Base-by-base conservation (phyloP, 106 monocot genomes). In the Acanthochlamys bracteata region DNA sequence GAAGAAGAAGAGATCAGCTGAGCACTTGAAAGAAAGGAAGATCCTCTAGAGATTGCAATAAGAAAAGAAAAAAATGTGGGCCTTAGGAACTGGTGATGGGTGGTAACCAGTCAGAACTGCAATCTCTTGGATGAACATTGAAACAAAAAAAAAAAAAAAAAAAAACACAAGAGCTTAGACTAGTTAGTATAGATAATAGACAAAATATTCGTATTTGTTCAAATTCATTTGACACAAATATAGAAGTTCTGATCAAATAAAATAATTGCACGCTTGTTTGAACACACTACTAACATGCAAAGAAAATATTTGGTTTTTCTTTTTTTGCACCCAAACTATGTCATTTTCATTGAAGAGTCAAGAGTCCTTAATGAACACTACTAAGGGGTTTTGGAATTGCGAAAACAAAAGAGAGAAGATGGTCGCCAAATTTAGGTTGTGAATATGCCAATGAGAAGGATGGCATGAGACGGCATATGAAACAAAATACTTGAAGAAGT, bases 51-150 rank as follows among this genome's bases (percentile, higher is more conserved):
- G 23, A 68, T 57, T 56, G 56, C 15, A 3, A 6, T 8, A 51
- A 19, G 23, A 52, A 65, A 41, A 39, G 25, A 24, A 19, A 42
- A 59, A 25, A 19, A 20, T 67, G 66, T 41, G 21, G 46, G 27
- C 55, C 23, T 3, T 52, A 49, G 10, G 49, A 63, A 56, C 11
- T 33, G 68, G 75, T 24, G 63, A 69, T 64, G 75, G 62, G 60
- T 42, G 66, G 76, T 64, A 33, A 59, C 54, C 42, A 33, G 64
- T 59, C 56, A 55, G 63, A 24, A 4, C n/a, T 10, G 4, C 19
- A 20, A 20, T 15, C 20, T 15, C 19, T 1, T 55, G 55, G 16
- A 55, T 55, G 55, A 55, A 55, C 13, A 51, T 46, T 46, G 53
- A n/a, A 54, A 54, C n/a, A 10, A 10, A 54, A 54, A 16, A n/a